Evolutionary conservation across 768 basidiomycete genomes (phyloP), one percentile per base, ranked within the genome.

Genomic region (Pisolithus orientalis): DNA sequence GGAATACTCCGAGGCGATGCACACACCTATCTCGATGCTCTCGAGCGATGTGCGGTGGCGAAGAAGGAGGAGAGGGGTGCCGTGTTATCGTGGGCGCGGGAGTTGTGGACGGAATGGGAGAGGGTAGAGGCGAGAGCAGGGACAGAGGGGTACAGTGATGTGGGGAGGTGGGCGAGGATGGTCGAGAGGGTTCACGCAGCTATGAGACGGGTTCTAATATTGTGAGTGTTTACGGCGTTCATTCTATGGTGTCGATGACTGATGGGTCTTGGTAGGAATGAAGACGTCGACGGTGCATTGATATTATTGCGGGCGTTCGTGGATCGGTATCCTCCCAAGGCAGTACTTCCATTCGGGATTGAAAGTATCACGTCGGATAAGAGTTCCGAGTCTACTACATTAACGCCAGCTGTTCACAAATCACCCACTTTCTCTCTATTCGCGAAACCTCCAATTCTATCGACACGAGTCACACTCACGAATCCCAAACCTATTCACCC

Each of bases 161-260:
- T 57, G 2, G 53, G 59, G 42, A 47, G 53, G 16, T 67, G 61
- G 64, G 68, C 71, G 28, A 75, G 89, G 28, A 59, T 79, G 50
- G 72, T 90, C 11, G 92, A 95, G 65, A 76, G 78, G 34, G 80
- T 81, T 1, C 82, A 91, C 68, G 66, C 74, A 2, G 81, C 83
- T 14, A 81, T 82, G 74, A 84, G 95, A 54, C 77, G 84, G 14
- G 66, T 84, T 4, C 70, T 83, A 6, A 63, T 84, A 5, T 54
- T 85, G 83, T 92, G 63, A 45, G 87, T 71, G 42, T 24, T 44
- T 46, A 0, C 49, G n/a, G 4, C 5, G 8, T 28, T 53, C 44
- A 17, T 13, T 21, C 47, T 11, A 53, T 57, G 31, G 11, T 11
- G 9, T 50, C 39, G 14, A 31, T 7, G 13, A 28, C 45, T 28